Evolutionary conservation across 2,329 filamentous ascomycete genomes (phyloP), one percentile per base, ranked within the genome.

Genomic region (Emydomyces testavorans): DNA sequence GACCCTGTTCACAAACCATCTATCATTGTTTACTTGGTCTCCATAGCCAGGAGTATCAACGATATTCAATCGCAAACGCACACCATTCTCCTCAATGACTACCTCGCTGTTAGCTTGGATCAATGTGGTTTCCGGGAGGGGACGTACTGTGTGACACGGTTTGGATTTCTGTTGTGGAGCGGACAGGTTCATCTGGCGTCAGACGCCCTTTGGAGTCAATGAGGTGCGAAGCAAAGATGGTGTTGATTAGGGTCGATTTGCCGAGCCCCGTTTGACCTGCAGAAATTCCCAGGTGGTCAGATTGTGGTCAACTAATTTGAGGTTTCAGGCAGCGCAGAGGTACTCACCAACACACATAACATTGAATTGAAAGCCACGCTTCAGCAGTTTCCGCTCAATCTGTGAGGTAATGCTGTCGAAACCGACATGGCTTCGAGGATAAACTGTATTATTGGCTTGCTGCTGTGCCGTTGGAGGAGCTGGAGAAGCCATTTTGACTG

Each of bases 331-430:
- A 8, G 15, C 2, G 32, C 26, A 35, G 16, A 16, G 23, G 28
- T 32, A 82, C 90, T 69, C 77, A 96, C 92, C 92, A 69, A 96
- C 92, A 69, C 89, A 95, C 71, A 96, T 96, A 65, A 96, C 84
- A 70, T 98, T 98, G 81, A 98, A 98, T 73, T 98, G 92, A 73
- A 98, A 98, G 62, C 92, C 92, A 73, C 92, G 88, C 80, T 98
- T 98, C 74, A 98, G 71, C 67, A 96, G 83, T 83, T 98, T 98
- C 75, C 86, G 85, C 82, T 98, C 92, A 62, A 98, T 98, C 77
- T 98, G 92, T 59, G 83, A 88, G 61, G 92, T 98, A 78, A 98
- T 98, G 76, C 88, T 95, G 77, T 98, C 92, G 76, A 98, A 98
- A 80, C 92, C 92, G 70, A 98, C 92, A 78, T 96, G 92, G 83